Conservation (phyloP, 805 yeast species). For the Lipomyces anomalus region DNA sequence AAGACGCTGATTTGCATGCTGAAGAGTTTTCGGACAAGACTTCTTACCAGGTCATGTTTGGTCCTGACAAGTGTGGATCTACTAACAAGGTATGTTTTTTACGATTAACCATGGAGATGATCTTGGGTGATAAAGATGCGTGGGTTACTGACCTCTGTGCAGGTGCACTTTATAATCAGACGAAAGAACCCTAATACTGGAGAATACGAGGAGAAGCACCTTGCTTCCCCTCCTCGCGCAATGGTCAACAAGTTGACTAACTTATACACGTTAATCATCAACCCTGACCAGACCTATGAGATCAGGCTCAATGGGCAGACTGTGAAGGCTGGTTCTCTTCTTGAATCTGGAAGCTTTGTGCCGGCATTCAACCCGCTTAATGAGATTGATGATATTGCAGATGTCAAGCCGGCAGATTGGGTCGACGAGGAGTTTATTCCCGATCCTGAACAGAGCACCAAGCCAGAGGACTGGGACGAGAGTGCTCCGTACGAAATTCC, state of each 20-base stretch:
- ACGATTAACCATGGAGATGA: too few species aligned
- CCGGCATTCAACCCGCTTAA: constrained; percentile 67
- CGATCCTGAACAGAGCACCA: constrained; percentile 57
- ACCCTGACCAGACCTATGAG: constrained; percentile 63
- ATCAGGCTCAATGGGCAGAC: constrained; percentile 76
- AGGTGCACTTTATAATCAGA: constrained; percentile 66
- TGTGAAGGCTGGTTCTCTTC: constrained; percentile 62
- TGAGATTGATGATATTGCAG: constrained; percentile 52
- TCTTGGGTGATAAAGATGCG: not conserved
- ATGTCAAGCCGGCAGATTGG: constrained; percentile 74
- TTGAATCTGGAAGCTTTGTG: constrained; percentile 49
- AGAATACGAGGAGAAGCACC: constrained; percentile 61
- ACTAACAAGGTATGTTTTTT: constrained; percentile 64
- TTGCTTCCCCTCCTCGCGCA: constrained; percentile 62
- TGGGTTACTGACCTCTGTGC: not conserved
- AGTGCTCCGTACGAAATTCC: constrained; percentile 55
- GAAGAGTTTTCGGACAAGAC: constrained; percentile 56
- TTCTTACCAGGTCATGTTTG: constrained; percentile 84
- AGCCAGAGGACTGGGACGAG: constrained; percentile 86
- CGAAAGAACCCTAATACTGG: constrained; percentile 52
- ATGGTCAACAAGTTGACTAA: constrained; percentile 48
- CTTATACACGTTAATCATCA: constrained; percentile 71
- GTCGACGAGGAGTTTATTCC: constrained; percentile 60
- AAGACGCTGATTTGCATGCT: constrained; percentile 35
- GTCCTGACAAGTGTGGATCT: constrained; percentile 86